These are phyloP conservation scores for Pluteus cervinus DNA, from an alignment of 768 basidiomycete species.

Conservation along the genomic window DNA sequence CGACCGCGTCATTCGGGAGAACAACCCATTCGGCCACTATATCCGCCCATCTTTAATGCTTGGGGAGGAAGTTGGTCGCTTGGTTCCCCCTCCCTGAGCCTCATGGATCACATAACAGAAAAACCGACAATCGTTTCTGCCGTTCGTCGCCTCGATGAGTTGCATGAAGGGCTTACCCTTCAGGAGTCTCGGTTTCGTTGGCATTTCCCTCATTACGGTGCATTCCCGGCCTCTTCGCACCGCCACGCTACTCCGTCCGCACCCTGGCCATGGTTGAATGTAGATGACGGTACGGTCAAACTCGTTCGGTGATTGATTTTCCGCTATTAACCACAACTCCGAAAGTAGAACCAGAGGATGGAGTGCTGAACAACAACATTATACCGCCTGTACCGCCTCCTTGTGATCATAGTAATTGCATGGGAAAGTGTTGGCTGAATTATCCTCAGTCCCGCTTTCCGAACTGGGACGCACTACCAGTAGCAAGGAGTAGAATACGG, in stretches of 20 bases:
- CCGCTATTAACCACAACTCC: not conserved
- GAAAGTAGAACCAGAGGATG: slow-evolving; percentile 17
- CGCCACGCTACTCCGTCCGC: slow-evolving; percentile 41
- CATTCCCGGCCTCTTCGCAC: slow-evolving; percentile 34
- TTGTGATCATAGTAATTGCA: slow-evolving; percentile 31
- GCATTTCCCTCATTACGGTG: no score
- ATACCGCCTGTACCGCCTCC: slow-evolving; percentile 28
- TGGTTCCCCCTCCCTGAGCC: no score
- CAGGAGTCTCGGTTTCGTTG: no score
- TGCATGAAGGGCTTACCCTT: no score
- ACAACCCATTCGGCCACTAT: no score
- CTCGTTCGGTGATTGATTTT: no score
- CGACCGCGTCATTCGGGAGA: no score
- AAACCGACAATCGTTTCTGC: no score
- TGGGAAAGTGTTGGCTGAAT: slow-evolving; percentile 29
- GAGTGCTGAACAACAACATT: slow-evolving; percentile 27
- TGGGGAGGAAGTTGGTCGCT: no score
- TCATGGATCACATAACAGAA: no score
- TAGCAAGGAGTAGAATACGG: slow-evolving; percentile 32
- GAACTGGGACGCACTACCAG: slow-evolving; percentile 49
- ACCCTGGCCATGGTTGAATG: slow-evolving; percentile 42
- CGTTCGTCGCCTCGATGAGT: no score
- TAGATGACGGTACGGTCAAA: slow-evolving; percentile 34
- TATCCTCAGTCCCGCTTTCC: slow-evolving; percentile 46
- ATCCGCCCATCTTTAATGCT: no score